A percentile compares a stretch with the other conserved stretches of the same genome.
Evolutionary conservation across 495 filamentous ascomycete species (phyloP).

Genomic region (Neurospora sp.): DNA sequence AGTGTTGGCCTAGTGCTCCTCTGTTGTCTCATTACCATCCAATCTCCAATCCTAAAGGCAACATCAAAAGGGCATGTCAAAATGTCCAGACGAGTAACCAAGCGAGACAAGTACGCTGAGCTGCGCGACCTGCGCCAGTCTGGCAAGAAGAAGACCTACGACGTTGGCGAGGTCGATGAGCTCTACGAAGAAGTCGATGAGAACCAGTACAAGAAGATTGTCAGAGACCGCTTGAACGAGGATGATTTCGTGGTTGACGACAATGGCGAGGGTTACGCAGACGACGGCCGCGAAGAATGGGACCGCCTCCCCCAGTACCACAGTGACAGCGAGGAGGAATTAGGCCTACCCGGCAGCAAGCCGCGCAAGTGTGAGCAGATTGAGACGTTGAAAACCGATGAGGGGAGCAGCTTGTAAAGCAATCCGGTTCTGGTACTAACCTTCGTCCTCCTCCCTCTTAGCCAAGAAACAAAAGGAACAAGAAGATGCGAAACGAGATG

Average conservation of each 20-base stretch:
- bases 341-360: constrained; percentile 48
- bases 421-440: background rate
- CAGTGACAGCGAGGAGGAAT: constrained; percentile 64
- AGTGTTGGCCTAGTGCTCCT: background rate
- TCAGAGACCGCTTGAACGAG: constrained; percentile 76
- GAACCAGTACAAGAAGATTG: constrained; percentile 92
- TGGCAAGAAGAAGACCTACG: constrained; percentile 86
- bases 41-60: background rate
- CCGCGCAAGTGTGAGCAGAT: constrained; percentile 33
- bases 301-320: constrained; percentile 57
- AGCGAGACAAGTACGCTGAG: constrained; percentile 57
- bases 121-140: constrained; percentile 74
- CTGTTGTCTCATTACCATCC: background rate
- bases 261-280: constrained; percentile 87
- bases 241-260: constrained; percentile 97
- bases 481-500: constrained; percentile 73
- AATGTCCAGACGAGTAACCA: constrained; percentile 37
- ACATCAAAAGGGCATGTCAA: background rate
- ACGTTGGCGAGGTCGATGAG: constrained; percentile 73
- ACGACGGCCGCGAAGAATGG: constrained; percentile 97
- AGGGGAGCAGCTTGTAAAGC: background rate
- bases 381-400: background rate
- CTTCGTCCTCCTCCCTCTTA: constrained; percentile 12
- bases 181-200: constrained; percentile 97
- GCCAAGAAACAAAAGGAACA: constrained; percentile 86